Base-by-base conservation (phyloP, 2,329 filamentous ascomycete genomes). In the Lasiodiplodia hormozganensis region DNA sequence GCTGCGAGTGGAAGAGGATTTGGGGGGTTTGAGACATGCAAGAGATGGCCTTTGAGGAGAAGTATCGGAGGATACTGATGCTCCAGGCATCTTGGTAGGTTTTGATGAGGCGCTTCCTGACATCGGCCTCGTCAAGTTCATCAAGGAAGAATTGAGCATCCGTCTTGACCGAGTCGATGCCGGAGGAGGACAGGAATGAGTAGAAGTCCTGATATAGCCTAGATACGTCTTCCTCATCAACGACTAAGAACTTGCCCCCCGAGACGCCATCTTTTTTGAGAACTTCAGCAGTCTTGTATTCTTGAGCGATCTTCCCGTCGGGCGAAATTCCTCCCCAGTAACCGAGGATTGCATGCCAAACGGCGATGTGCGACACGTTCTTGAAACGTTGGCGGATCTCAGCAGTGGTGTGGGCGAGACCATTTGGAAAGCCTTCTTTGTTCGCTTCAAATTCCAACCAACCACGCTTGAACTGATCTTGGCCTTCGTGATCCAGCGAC, bases 11-110 rank as follows among this genome's bases (percentile, higher is more conserved):
- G 80, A 97, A 97, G 11, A 98, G 84, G 21, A 95, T 90, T 68
- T 94, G 91, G 0, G 96, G 96, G 2, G 90, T 87, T 78, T 96
- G 92, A 0, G 94, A 96, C 94, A 98, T 98, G 88, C 96, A 98
- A 3, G 92, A 95, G 62, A 97, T 96, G 5, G 90, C 88, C 73
- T 89, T 91, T 60, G 86, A 88, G 73, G 88, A 87, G 75, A 99
- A 96, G 76, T 96, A 87, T 12, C 90, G 90, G 10, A 97, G 85
- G 10, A 90, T 89, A 1, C 92, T 88, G 66, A 94, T 87, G 2
- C 88, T 89, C 94, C 94, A 98, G 8, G 92, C 92, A 76, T 97
- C 92, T 71, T 96, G 90, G 73, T 97, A 97, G 2, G 89, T 83
- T 8, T 85, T 86, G 57, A 89, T 93, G 43, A 97, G 87, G 10